Base-by-base conservation (phyloP, 495 filamentous ascomycete species). In the Hypoxylon cercidicola region DNA sequence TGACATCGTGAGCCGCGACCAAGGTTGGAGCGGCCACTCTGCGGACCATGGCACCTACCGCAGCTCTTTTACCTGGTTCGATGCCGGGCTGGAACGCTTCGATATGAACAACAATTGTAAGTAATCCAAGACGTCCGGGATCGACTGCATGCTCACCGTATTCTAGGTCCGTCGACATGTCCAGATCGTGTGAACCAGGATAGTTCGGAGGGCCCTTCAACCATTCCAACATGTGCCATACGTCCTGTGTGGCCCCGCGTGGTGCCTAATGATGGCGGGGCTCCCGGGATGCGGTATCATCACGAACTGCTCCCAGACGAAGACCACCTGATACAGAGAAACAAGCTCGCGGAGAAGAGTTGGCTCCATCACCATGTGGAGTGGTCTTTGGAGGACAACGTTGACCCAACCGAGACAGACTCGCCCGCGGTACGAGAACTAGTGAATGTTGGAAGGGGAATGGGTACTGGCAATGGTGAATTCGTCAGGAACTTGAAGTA, bases 31-130 rank as follows among this genome's bases (percentile, higher is more conserved):
- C 40, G 74, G 78, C 4, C 65, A 73, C 0, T 15, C 21, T 4
- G 18, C 47, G 1, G 62, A 77, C 30, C 69, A 75, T 4, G 74
- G 81, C 39, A 84, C 81, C n/a, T 91, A 85, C 65, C 55, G 74
- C 4, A 74, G 67, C 12, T 88, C 87, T 0, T 90, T 75, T 71
- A 91, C 89, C 0, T 93, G 89, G 89, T 92, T 92, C 65, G 89
- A 90, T 43, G 82, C 78, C 3, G 87, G 87, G 0, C 60, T 83
- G 15, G 83, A 86, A 46, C 75, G 78, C 12, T 76, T 82, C 43
- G 73, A 77, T 32, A 53, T 54, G 47, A 41, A 55, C 0, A 65
- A 71, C 12, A 21, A 50, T 12, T 41, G 70, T 76, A 53, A 45
- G 70, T 28, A 35, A 16, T 2, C n/a, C 30, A 15, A 19, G 0